phyloP scores from a whole-genome alignment of 352 stramenopile genomes.

The Achlya hypogyna region DNA sequence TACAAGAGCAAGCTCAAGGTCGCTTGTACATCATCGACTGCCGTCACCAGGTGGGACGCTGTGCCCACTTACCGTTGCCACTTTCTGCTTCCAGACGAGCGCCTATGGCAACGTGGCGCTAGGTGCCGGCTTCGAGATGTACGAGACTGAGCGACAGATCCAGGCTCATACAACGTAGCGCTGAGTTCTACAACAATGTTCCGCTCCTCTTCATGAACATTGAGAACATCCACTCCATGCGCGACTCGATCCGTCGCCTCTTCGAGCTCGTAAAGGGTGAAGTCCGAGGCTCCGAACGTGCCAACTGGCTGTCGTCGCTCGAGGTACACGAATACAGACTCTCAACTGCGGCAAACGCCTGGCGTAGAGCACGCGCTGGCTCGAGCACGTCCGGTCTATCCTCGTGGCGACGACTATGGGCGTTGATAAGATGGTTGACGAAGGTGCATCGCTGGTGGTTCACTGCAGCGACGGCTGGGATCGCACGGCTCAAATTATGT shows the following conservation, averaged over 20 bases:
- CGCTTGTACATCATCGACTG: conserved; percentile 76
- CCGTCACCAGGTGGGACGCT: conserved; percentile 42
- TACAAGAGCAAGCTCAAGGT: conserved; percentile 46
- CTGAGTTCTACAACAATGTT: conserved; percentile 74
- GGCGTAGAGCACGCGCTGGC: conserved; percentile 53
- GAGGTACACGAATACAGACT: conserved; percentile 32
- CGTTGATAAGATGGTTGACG: conserved; percentile 73
- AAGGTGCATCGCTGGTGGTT: conserved; percentile 92
- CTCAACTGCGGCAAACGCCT: background rate
- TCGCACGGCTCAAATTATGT: conserved; percentile 93
- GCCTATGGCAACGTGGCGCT: conserved; percentile 76
- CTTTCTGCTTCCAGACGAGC: conserved; percentile 36
- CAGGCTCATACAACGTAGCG: conserved; percentile 31
- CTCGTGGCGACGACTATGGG: conserved; percentile 88
- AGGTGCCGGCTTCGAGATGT: conserved; percentile 80
- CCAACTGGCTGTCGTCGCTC: conserved; percentile 72
- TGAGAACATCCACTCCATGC: conserved; percentile 91
- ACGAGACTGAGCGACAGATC: conserved; percentile 28
- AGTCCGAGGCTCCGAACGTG: conserved; percentile 59
- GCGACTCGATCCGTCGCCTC: conserved; percentile 70
- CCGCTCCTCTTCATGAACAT: conserved; percentile 83
- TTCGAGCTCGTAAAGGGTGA: conserved; percentile 83
- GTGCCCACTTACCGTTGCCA: background rate
- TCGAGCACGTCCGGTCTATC: conserved; percentile 73
- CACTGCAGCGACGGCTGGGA: conserved; percentile 99